A percentile compares a stretch with the other conserved stretches of the same genome.
These are phyloP conservation scores for Bipolaris gigantea DNA, from an alignment of 2,329 filamentous ascomycete species.

Conservation along the genomic window DNA sequence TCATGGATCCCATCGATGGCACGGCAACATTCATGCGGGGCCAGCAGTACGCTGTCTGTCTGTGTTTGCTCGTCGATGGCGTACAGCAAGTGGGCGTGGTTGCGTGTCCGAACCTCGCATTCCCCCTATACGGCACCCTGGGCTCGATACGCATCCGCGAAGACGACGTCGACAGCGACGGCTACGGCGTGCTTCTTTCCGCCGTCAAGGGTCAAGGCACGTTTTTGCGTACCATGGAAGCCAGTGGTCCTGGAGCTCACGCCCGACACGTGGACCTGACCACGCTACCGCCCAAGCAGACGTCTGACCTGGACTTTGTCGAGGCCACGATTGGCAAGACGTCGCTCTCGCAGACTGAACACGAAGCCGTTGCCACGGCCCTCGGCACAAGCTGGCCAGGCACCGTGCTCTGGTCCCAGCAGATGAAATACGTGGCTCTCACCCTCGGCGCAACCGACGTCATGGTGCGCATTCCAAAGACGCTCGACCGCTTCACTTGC, in stretches of 20 bases:
- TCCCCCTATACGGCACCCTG: constrained; percentile 32
- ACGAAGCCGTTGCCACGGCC: constrained; percentile 39
- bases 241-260: constrained; percentile 33
- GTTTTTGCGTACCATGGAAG: constrained; percentile 46
- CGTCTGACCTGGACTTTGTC: constrained; percentile 48
- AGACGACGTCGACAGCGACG: constrained; percentile 48
- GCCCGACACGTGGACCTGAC: constrained; percentile 35
- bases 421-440: constrained; percentile 58
- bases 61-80: constrained; percentile 62
- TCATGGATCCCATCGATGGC: constrained; percentile 67
- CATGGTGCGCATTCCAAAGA: constrained; percentile 53
- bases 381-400: constrained; percentile 52
- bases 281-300: constrained; percentile 26
- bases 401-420: constrained; percentile 56
- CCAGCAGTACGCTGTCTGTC: constrained; percentile 64
- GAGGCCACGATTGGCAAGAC: constrained; percentile 49
- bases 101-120: constrained; percentile 63
- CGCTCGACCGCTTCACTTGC: constrained; percentile 49
- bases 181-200: constrained; percentile 50
- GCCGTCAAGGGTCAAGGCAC: constrained; percentile 53
- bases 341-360: constrained; percentile 43
- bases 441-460: constrained; percentile 55
- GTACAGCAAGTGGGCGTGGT: constrained; percentile 61
- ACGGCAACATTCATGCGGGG: constrained; percentile 64
- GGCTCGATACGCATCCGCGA: constrained; percentile 32